Base-by-base conservation (phyloP, 2,329 filamentous ascomycete genomes). In the Aspergillus awamori region DNA sequence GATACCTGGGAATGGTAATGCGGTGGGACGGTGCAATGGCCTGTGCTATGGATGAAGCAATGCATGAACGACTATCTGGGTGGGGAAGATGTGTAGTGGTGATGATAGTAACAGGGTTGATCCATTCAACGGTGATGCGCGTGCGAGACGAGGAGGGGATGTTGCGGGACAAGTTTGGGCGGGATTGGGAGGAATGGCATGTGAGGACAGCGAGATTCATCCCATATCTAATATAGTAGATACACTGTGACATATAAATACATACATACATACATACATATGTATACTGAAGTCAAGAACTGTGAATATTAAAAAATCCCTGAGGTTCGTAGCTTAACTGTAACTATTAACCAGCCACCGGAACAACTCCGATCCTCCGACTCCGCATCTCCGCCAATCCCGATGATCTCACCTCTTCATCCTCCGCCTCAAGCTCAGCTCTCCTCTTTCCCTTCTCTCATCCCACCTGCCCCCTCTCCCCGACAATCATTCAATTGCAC, bases 111-210 rank as follows among this genome's bases (percentile, higher is more conserved):
- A 20, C 13, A n/a, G 61, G 30, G 22, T 63, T 13, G 61, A 43
- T 43, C 15, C 63, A 36, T 47, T 73, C 26, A 3, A 17, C 39
- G 30, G 17, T 74, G 7, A 53, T 77, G 3, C 72, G 83, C 24
- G 78, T 85, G 0, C 66, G 57, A 33, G 77, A 85, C 61, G 83
- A 85, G 65, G 84, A 86, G 65, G 60, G 52, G 0, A 84, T 87
- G 83, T 61, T 86, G 62, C 74, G 66, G 53, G 72, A 66, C 4
- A 70, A 73, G 15, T 86, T 86, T 72, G 81, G 81, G 0, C 63
- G 67, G 10, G 72, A 80, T 53, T 86, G 83, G 83, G 79, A 81
- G 61, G 64, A 65, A 5, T 85, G 83, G 80, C 77, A 84, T 72
- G 61, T 63, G 3, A 70, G 57, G 57, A 86, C 84, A 5, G 77